Percentiles rank a stretch among this genome's conserved stretches.
These are phyloP conservation scores for Aquilaria yunnanensis DNA, from an alignment of 345 rosid genomes.

Conservation along the genomic window DNA sequence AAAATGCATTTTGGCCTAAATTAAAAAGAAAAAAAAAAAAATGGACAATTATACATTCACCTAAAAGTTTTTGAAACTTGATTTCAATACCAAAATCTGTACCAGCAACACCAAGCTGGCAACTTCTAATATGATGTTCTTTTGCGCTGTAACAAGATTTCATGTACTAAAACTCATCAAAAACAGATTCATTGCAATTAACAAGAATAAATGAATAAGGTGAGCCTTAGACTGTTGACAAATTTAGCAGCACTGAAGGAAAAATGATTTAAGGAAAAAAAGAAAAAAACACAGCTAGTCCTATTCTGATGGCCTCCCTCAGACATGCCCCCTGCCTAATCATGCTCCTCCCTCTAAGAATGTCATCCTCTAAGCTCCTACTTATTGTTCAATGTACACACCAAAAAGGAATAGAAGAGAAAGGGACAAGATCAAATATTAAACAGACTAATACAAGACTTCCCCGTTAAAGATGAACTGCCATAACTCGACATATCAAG, in stretches of 20 bases:
- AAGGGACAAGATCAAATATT: neutral
- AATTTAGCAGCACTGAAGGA: constrained; percentile 1
- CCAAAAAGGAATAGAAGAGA: constrained; percentile 20
- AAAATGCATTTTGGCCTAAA: no score
- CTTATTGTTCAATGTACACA: constrained; percentile 43
- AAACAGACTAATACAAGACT: constrained; percentile 20
- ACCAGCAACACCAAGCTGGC: no score
- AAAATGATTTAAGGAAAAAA: no score
- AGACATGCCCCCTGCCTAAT: neutral
- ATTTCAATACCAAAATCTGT: no score
- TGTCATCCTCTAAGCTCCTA: constrained; percentile 22
- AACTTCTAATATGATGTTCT: no score
- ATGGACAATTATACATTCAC: no score
- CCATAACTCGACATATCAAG: neutral
- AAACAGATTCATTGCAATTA: neutral
- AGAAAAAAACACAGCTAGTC: constrained; percentile 3
- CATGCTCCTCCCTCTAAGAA: constrained; percentile 18
- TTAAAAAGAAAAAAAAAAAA: no score
- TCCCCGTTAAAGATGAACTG: constrained; percentile 24
- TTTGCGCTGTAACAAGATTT: no score
- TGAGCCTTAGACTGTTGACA: constrained; percentile 7
- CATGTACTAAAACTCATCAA: neutral
- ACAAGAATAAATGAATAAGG: constrained; percentile 21
- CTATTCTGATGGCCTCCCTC: constrained; percentile 11
- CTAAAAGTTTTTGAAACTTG: no score